These are phyloP conservation scores for Earliella scabrosa DNA, from an alignment of 1,284 basidiomycete genomes.

Conservation along the genomic window DNA sequence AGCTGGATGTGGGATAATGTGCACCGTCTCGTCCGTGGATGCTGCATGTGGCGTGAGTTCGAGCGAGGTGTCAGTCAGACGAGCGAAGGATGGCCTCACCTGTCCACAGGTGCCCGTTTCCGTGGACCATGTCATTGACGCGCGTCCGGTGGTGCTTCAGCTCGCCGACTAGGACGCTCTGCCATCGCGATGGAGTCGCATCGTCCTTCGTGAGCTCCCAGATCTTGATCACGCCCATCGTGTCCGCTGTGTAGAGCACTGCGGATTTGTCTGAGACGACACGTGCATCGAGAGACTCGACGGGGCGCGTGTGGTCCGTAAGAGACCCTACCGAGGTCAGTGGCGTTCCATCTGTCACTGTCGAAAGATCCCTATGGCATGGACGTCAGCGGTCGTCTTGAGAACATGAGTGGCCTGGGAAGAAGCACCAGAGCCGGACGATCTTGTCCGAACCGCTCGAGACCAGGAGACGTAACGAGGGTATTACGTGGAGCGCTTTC, in stretches of 20 bases:
- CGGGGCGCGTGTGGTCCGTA: slow-evolving; percentile 74
- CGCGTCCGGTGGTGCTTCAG: slow-evolving; percentile 78
- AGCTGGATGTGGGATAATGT: slow-evolving; percentile 50
- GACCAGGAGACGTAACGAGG: slow-evolving; percentile 67
- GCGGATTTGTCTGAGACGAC: slow-evolving; percentile 47
- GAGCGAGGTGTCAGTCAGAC: neutral
- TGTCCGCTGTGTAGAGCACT: slow-evolving; percentile 80
- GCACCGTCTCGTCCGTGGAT: slow-evolving; percentile 85
- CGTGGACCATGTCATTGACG: slow-evolving; percentile 73
- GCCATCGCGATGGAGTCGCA: slow-evolving; percentile 54
- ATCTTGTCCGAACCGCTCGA: slow-evolving; percentile 93
- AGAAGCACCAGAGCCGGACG: slow-evolving; percentile 79
- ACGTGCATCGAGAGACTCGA: slow-evolving; percentile 63
- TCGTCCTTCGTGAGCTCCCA: slow-evolving; percentile 67
- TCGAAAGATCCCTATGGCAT: slow-evolving; percentile 71
- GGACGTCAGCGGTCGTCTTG: too few species aligned
- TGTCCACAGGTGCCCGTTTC: slow-evolving; percentile 80
- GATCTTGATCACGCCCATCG: slow-evolving; percentile 81
- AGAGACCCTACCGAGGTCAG: slow-evolving; percentile 64
- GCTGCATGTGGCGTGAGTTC: slow-evolving; percentile 46
- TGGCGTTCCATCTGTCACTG: slow-evolving; percentile 44
- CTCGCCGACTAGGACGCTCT: slow-evolving; percentile 56
- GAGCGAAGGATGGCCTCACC: slow-evolving; percentile 50
- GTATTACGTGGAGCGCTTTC: slow-evolving; percentile 77
- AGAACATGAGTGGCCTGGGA: neutral